These are phyloP conservation scores for Sistotremastrum niveocremeum DNA, from an alignment of 768 basidiomycete species.

Conservation along the genomic window DNA sequence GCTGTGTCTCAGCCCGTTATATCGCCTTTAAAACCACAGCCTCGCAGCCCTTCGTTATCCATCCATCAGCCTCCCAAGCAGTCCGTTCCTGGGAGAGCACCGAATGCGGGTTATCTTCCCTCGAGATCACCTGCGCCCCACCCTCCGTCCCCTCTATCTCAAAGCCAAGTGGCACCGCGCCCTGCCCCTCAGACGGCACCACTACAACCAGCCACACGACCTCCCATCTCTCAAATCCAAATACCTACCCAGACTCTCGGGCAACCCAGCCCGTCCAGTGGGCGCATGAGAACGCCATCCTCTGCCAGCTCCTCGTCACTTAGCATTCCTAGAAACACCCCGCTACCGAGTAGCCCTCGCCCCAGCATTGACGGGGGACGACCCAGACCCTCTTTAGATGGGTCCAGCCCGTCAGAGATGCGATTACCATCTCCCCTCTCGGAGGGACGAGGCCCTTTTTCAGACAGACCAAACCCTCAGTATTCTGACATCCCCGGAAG, in stretches of 20 bases:
- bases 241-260: conserved; percentile 65
- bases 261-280: conserved; percentile 34
- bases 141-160: background rate
- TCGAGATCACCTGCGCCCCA: conserved; percentile 3
- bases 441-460: too few species aligned
- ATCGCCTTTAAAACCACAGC: conserved; percentile 4
- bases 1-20: conserved; percentile 10
- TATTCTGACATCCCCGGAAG: conserved; percentile 8
- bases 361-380: too few species aligned
- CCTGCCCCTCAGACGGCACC: too few species aligned
- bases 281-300: too few species aligned
- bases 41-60: background rate
- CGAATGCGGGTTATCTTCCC: background rate
- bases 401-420: too few species aligned
- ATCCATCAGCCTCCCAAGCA: too few species aligned
- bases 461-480: background rate
- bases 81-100: background rate
- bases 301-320: too few species aligned
- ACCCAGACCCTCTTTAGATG: too few species aligned
- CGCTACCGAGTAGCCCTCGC: too few species aligned
- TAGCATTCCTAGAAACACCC: too few species aligned
- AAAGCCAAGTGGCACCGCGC: conserved; percentile 9
- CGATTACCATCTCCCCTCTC: too few species aligned
- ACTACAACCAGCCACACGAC: too few species aligned
- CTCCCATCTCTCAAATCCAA: conserved; percentile 6